Evolutionary conservation across 257 asterid genomes (phyloP).

Genomic region (Anisodus tanguticus): DNA sequence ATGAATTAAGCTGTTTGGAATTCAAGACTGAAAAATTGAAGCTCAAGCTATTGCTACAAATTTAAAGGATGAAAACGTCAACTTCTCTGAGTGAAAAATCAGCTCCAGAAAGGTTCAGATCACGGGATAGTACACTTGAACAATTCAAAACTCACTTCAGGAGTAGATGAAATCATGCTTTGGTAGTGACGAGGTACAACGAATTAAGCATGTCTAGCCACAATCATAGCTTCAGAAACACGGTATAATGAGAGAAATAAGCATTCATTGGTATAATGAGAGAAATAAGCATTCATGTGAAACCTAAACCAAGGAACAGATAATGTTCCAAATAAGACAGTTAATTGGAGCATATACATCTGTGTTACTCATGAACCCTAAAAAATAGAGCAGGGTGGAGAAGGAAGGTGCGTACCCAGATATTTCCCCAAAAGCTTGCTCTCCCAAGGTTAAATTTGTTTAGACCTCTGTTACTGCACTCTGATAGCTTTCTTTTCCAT

Average conservation of each 20-base stretch:
- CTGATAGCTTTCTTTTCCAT: slow-evolving; percentile 21
- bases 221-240: slow-evolving; percentile 22
- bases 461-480: slow-evolving; percentile 20
- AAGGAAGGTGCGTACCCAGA: slow-evolving; percentile 21
- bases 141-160: not conserved
- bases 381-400: slow-evolving; percentile 3
- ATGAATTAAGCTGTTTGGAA: not conserved
- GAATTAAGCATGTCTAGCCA: slow-evolving; percentile 1
- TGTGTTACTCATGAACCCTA: slow-evolving; percentile 16
- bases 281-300: not conserved
- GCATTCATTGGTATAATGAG: not conserved
- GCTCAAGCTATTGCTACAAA: not conserved
- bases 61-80: not conserved
- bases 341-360: not conserved
- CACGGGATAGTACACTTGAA: not conserved
- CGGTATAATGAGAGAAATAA: not conserved
- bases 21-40: not conserved
- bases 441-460: slow-evolving; percentile 27
- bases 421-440: slow-evolving; percentile 20
- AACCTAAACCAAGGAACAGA: slow-evolving; percentile 16
- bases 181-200: not conserved
- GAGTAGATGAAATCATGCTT: slow-evolving; percentile 4
- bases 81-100: slow-evolving; percentile 12
- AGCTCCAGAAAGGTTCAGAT: slow-evolving; percentile 9
- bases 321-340: not conserved